Percentiles rank a stretch among this genome's conserved stretches.
Evolutionary conservation across 2,329 filamentous ascomycete genomes (phyloP).

Genomic region (Phialophora macrospora): DNA sequence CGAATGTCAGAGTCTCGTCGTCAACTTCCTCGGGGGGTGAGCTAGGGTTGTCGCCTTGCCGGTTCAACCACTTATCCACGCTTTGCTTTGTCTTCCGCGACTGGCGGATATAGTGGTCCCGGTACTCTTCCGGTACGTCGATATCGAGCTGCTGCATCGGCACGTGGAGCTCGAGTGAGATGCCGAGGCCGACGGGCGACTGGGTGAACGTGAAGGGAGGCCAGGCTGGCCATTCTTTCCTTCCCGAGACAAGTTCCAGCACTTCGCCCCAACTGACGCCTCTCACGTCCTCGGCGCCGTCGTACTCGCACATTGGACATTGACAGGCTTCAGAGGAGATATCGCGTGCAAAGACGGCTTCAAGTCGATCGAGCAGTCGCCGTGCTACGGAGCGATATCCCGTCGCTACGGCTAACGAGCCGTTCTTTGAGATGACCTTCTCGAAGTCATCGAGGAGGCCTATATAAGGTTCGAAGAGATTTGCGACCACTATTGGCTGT

Average conservation of each 20-base stretch:
- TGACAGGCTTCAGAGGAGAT: slow-evolving; percentile 83
- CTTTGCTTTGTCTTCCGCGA: slow-evolving; percentile 90
- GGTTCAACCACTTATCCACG: slow-evolving; percentile 87
- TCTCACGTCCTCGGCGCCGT: slow-evolving; percentile 62
- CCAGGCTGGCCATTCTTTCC: slow-evolving; percentile 84
- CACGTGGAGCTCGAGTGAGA: slow-evolving; percentile 57
- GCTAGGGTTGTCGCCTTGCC: slow-evolving; percentile 71
- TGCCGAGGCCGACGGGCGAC: slow-evolving; percentile 61
- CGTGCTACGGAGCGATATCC: slow-evolving; percentile 95
- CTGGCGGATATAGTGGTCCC: slow-evolving; percentile 88
- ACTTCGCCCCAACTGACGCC: slow-evolving; percentile 96
- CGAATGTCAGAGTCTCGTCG: slow-evolving; percentile 90
- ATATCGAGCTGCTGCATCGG: slow-evolving; percentile 83
- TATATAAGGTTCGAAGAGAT: slow-evolving; percentile 81
- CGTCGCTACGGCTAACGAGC: slow-evolving; percentile 91
- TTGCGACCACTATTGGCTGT: slow-evolving; percentile 69
- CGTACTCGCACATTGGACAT: slow-evolving; percentile 80
- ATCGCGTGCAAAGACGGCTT: slow-evolving; percentile 92
- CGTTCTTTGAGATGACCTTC: slow-evolving; percentile 77
- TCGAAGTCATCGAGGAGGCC: slow-evolving; percentile 85
- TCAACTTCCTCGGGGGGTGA: slow-evolving; percentile 87
- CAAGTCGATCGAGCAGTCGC: slow-evolving; percentile 82
- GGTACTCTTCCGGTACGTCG: slow-evolving; percentile 90
- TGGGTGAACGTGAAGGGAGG: slow-evolving; percentile 79
- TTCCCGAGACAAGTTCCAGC: slow-evolving; percentile 86